Conservation (phyloP, 768 basidiomycete genomes). For the Pleurotus sapidus region DNA sequence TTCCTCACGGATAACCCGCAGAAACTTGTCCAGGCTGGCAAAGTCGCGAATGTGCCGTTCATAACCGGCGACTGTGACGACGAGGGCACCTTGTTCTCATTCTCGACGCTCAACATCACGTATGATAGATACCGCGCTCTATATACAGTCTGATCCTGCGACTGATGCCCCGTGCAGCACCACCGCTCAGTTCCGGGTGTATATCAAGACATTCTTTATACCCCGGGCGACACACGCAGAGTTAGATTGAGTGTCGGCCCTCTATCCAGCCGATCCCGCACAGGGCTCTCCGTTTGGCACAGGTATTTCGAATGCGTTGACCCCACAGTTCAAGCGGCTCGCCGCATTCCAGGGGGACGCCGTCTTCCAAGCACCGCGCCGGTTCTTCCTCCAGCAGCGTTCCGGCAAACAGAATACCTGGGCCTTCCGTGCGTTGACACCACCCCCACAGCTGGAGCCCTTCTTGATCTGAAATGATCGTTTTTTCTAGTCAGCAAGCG, state of each 20-base stretch:
- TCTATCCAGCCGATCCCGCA: constrained; percentile 36
- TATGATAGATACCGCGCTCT: constrained; percentile 16
- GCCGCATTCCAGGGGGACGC: constrained; percentile 49
- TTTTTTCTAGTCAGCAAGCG: constrained; percentile 39
- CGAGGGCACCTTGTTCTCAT: constrained; percentile 34
- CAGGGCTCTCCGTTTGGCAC: constrained; percentile 58
- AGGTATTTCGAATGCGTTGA: constrained; percentile 36
- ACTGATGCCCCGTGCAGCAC: constrained; percentile 18
- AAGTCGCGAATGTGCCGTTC: constrained; percentile 46
- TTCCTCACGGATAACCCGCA: constrained; percentile 44
- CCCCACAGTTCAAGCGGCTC: constrained; percentile 49
- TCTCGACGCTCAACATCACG: constrained; percentile 25
- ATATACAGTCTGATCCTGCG: neutral
- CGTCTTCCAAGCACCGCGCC: constrained; percentile 46
- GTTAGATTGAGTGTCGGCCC: constrained; percentile 22
- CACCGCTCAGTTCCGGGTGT: constrained; percentile 18
- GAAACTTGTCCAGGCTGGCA: constrained; percentile 37
- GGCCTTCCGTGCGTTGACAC: constrained; percentile 29
- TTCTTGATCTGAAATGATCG: constrained; percentile 10
- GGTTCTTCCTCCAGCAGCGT: constrained; percentile 38
- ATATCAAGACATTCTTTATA: constrained; percentile 21
- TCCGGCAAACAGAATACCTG: constrained; percentile 36
- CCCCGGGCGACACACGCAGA: constrained; percentile 24
- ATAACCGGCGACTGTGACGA: constrained; percentile 43
- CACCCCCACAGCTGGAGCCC: too few species aligned